These are phyloP conservation scores for Dothideomycetes sp. DNA, from an alignment of 2,329 filamentous ascomycete genomes.

Conservation along the genomic window DNA sequence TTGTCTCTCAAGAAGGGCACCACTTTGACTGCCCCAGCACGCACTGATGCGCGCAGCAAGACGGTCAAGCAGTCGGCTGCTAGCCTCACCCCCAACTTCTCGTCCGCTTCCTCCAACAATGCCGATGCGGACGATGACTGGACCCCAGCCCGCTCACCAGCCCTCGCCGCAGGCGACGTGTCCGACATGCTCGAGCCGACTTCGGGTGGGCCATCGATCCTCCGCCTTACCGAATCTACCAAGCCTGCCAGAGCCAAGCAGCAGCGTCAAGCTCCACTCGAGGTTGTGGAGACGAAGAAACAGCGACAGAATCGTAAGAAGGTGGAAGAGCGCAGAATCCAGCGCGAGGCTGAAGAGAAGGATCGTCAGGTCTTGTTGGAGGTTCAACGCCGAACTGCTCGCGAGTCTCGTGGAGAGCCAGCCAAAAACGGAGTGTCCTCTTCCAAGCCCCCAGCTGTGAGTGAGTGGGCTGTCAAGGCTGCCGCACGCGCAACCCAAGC, in stretches of 20 bases:
- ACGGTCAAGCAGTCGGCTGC: constrained; percentile 54
- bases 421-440: constrained; percentile 63
- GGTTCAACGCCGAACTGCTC: constrained; percentile 70
- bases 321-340: constrained; percentile 65
- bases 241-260: constrained; percentile 44
- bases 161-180: constrained; percentile 53
- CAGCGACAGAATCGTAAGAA: constrained; percentile 88
- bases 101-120: constrained; percentile 55
- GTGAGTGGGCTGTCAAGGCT: constrained; percentile 40
- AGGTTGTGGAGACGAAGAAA: constrained; percentile 79
- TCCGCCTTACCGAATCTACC: constrained; percentile 63
- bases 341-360: constrained; percentile 67
- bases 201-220: constrained; percentile 56
- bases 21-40: constrained; percentile 35
- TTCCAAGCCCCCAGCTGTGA: constrained; percentile 37
- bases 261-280: constrained; percentile 49
- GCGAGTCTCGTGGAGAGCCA: constrained; percentile 69
- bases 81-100: constrained; percentile 26
- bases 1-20: constrained; percentile 60
- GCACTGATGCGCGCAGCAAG: constrained; percentile 35
- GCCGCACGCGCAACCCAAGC: constrained; percentile 13
- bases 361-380: constrained; percentile 67
- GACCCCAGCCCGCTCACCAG: constrained; percentile 58
- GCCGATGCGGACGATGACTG: constrained; percentile 73
- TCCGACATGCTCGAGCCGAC: constrained; percentile 84